Evolutionary conservation across 2,329 filamentous ascomycete genomes (phyloP).

Genomic region (Scytalidium sp.): DNA sequence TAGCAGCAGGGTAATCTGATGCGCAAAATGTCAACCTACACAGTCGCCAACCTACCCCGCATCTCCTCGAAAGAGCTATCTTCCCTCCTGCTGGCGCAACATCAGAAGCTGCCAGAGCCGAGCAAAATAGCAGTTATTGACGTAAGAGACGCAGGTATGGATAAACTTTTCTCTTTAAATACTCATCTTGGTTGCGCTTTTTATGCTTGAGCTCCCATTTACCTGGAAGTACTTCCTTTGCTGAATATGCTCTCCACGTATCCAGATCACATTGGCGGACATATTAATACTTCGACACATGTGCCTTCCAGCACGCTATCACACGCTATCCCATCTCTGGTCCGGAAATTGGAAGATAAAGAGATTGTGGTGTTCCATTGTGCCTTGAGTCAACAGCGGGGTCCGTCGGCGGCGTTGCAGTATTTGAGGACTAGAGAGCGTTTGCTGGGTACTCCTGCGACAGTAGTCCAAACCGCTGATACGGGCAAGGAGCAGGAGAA

Average conservation of each 20-base stretch:
- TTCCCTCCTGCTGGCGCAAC: slow-evolving; percentile 21
- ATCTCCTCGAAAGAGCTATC: slow-evolving; percentile 25
- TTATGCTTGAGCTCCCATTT: slow-evolving; percentile 3
- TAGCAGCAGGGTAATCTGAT: no score
- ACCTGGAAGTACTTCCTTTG: not conserved
- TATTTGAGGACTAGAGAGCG: slow-evolving; percentile 72
- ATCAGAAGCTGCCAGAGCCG: slow-evolving; percentile 11
- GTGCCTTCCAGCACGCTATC: slow-evolving; percentile 73
- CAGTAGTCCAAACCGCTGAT: slow-evolving; percentile 14
- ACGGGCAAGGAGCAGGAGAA: slow-evolving; percentile 15
- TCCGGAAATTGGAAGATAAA: slow-evolving; percentile 72
- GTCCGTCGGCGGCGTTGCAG: slow-evolving; percentile 76
- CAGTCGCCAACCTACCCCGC: slow-evolving; percentile 24
- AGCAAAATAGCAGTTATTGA: slow-evolving; percentile 70
- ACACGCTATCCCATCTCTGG: slow-evolving; percentile 74
- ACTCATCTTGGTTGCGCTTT: no score
- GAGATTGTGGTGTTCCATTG: slow-evolving; percentile 93
- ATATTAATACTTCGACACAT: slow-evolving; percentile 77
- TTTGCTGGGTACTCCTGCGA: slow-evolving; percentile 25
- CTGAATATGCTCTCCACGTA: not conserved
- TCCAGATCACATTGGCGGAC: slow-evolving; percentile 83
- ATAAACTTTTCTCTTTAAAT: not conserved
- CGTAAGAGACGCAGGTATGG: slow-evolving; percentile 76
- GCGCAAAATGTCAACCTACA: slow-evolving; percentile 19
- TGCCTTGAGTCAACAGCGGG: slow-evolving; percentile 84